Evolutionary conservation across 2,329 filamentous ascomycete genomes (phyloP).

Genomic region (Pseudodiploospora longispora): DNA sequence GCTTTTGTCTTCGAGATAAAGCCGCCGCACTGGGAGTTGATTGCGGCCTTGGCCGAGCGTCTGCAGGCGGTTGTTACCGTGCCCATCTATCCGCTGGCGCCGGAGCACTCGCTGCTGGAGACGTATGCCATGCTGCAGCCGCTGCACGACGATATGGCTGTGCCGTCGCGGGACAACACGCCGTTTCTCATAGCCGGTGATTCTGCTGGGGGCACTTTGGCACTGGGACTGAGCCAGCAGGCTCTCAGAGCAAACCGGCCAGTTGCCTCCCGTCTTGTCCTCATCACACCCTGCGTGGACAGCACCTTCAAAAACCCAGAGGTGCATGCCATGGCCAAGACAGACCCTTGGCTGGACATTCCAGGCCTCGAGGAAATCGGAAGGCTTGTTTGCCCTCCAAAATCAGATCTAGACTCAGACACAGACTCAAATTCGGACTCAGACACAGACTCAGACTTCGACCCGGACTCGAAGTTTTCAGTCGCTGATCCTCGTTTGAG

Average conservation of each 20-base stretch:
- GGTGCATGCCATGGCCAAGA: conserved; percentile 12
- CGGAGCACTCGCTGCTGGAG: conserved; percentile 21
- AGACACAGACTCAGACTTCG: conserved; percentile 8
- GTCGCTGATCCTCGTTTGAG: conserved; percentile 17
- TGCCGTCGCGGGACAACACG: conserved; percentile 16
- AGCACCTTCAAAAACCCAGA: conserved; percentile 21
- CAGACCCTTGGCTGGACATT: conserved; percentile 21
- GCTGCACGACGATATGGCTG: conserved; percentile 22
- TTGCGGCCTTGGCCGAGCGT: conserved; percentile 18
- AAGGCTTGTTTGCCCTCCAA: conserved; percentile 16
- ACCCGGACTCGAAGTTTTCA: conserved; percentile 6
- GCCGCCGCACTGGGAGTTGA: conserved; percentile 20
- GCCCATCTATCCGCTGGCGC: conserved; percentile 24
- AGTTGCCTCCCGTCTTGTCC: conserved; percentile 18
- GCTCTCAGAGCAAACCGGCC: conserved; percentile 17
- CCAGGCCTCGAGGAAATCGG: conserved; percentile 18
- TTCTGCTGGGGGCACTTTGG: conserved; percentile 23
- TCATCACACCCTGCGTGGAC: conserved; percentile 23
- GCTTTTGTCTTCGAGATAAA: conserved; percentile 22
- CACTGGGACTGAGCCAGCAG: conserved; percentile 22
- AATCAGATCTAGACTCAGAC: no score
- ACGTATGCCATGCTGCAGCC: conserved; percentile 25
- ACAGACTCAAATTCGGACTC: no score
- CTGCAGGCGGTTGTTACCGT: conserved; percentile 23
- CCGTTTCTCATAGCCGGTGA: conserved; percentile 24